Percentiles rank a stretch among this genome's conserved stretches.
Evolutionary conservation across 2,329 filamentous ascomycete species (phyloP).

Genomic region (Lecanoromycetidae sp.): DNA sequence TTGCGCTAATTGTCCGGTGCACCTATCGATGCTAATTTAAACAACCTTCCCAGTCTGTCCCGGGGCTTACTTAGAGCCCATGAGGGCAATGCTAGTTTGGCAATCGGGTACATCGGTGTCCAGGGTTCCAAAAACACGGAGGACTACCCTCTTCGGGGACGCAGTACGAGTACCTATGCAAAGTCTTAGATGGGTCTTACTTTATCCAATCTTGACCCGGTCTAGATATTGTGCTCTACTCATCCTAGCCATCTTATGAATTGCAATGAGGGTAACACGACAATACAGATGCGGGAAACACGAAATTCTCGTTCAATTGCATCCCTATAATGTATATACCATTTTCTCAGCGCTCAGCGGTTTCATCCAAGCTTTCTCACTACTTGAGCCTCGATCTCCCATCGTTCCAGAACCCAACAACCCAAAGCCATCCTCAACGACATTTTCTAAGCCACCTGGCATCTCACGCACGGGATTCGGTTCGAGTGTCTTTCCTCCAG

Average conservation of each 20-base stretch:
- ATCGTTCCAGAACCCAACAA: slow-evolving; percentile 2
- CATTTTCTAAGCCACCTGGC: slow-evolving; percentile 4
- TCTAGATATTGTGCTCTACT: background rate
- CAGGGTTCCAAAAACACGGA: too few relatives aligned
- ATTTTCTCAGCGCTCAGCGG: slow-evolving; percentile 8
- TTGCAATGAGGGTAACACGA: background rate
- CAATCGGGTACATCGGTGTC: too few relatives aligned
- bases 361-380: slow-evolving; percentile 4
- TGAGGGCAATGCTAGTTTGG: too few relatives aligned
- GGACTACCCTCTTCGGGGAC: too few relatives aligned
- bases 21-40: too few relatives aligned
- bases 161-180: background rate
- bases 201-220: background rate
- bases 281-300: background rate
- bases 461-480: slow-evolving; percentile 3
- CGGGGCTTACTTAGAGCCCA: too few relatives aligned
- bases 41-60: too few relatives aligned
- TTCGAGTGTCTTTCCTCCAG: background rate
- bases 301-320: background rate
- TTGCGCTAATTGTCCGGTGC: too few relatives aligned
- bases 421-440: slow-evolving; percentile 3
- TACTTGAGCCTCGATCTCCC: slow-evolving; percentile 3
- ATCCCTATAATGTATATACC: slow-evolving; percentile 1
- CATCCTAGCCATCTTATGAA: background rate
- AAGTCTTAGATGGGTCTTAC: background rate